Evolutionary conservation across 805 yeast genomes (phyloP).

Genomic region (Yamadazyma scolyti): DNA sequence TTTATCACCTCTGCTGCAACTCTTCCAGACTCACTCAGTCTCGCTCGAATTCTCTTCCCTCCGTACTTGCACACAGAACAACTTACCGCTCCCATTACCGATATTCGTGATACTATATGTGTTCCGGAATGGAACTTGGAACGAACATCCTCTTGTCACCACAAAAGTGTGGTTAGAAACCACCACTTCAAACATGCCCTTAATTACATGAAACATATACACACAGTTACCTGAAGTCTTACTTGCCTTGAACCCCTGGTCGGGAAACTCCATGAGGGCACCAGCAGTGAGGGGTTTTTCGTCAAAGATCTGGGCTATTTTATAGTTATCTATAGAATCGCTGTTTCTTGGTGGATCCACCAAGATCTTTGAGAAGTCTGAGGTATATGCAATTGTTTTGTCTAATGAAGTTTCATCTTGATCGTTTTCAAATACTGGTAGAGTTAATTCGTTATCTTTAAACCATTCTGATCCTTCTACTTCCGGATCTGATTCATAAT

Average conservation of each 20-base stretch:
- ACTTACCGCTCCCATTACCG: slow-evolving; percentile 52
- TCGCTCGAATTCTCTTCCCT: too few relatives aligned
- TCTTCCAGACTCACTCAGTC: too few relatives aligned
- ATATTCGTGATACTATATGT: slow-evolving; percentile 64
- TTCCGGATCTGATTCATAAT: slow-evolving; percentile 37
- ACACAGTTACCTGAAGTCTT: slow-evolving; percentile 63
- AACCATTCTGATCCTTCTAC: slow-evolving; percentile 54
- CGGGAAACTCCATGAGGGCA: slow-evolving; percentile 68
- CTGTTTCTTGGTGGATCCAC: slow-evolving; percentile 27
- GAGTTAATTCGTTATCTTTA: slow-evolving; percentile 32
- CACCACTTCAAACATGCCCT: slow-evolving; percentile 68
- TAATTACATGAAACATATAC: slow-evolving; percentile 70
- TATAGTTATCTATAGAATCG: slow-evolving; percentile 42
- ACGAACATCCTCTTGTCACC: slow-evolving; percentile 69
- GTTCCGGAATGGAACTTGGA: slow-evolving; percentile 78
- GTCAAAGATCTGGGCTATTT: slow-evolving; percentile 62
- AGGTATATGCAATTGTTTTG: slow-evolving; percentile 62
- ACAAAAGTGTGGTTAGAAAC: slow-evolving; percentile 56
- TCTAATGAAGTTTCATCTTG: slow-evolving; percentile 23
- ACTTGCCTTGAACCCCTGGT: slow-evolving; percentile 55
- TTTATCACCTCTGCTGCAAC: too few relatives aligned
- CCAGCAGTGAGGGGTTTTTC: slow-evolving; percentile 62
- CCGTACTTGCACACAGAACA: slow-evolving; percentile 75
- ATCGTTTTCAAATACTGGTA: slow-evolving; percentile 50
- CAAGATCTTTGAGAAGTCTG: slow-evolving; percentile 45